A percentile compares a stretch with the other conserved stretches of the same genome.
Conservation (phyloP, 2,329 filamentous ascomycete species). For the Epichloe typhina region DNA sequence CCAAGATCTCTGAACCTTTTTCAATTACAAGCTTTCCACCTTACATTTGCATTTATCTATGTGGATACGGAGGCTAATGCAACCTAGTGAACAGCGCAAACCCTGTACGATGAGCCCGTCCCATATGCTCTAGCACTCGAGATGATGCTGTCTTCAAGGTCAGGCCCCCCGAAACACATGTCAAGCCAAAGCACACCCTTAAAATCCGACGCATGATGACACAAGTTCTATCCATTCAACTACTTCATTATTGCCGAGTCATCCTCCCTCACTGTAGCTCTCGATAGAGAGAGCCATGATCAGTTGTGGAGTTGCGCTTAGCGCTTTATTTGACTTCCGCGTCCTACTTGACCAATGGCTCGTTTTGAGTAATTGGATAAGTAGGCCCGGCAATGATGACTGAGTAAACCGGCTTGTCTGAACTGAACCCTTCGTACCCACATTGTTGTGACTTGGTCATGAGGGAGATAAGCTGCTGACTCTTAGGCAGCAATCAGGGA, state of each 20-base stretch:
- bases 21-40: background rate
- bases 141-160: background rate
- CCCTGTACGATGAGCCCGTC: background rate
- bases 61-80: background rate
- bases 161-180: background rate
- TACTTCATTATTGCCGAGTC: conserved; percentile 53
- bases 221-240: conserved; percentile 65
- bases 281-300: conserved; percentile 37
- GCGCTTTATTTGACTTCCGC: conserved; percentile 49
- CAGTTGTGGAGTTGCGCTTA: conserved; percentile 57
- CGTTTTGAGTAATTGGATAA: conserved; percentile 39
- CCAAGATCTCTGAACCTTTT: conserved; percentile 40
- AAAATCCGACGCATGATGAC: conserved; percentile 21
- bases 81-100: background rate
- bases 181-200: background rate
- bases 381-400: conserved; percentile 45
- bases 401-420: conserved; percentile 61
- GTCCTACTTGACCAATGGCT: conserved; percentile 28
- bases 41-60: background rate
- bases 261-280: conserved; percentile 58
- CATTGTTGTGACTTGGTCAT: too few relatives aligned
- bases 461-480: too few relatives aligned
- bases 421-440: conserved; percentile 3
- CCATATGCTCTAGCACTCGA: background rate
- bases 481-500: too few relatives aligned